Base-by-base conservation (phyloP, 2,329 filamentous ascomycete species). In the Neonectria faginata region DNA sequence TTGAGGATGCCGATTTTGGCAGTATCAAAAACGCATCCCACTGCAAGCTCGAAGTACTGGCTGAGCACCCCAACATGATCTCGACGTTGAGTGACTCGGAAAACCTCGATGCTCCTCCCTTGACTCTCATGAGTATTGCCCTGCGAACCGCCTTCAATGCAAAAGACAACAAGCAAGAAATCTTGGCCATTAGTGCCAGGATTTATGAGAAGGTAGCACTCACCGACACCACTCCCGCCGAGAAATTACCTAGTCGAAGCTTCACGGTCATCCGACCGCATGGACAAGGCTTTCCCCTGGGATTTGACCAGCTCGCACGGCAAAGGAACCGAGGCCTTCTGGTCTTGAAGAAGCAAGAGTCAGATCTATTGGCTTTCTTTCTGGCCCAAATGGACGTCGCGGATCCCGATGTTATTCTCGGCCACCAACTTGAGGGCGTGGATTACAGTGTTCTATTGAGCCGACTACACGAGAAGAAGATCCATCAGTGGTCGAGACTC, bases 81-180 rank as follows among this genome's bases (percentile, higher is more conserved):
- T 88, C 88, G 0, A 85, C 89, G 3, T 78, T 96, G 56, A 90
- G 85, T 67, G 93, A 97, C 55, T 89, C 90, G 0, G 94, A 97
- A 67, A 93, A 89, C 66, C 78, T 94, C 39, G 93, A 97, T 55
- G 88, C 90, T 2, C 96, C 96, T 22, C 93, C 94, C 8, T 82
- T 99, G 75, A 98, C 94, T 1, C 81, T 99, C n/a, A 97, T 99
- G 95, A 97, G 94, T 78, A 82, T 99, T 67, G 89, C 94, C 8
- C 85, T 99, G 74, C 89, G 96, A 57, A 98, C 94, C 1, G 89
- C 90, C 7, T 92, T 97, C 79, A 97, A 98, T 72, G 86, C 89
- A 41, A 95, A 93, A 76, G 92, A 94, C 59, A 99, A 98, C 81
- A 98, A 97, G 81, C 95, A 97, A 76, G 96, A 99, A 78, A 94